Evolutionary conservation across 75 land plant species (phyloP), one percentile per base, ranked within the genome.

Genomic region (Pinus albicaulis): DNA sequence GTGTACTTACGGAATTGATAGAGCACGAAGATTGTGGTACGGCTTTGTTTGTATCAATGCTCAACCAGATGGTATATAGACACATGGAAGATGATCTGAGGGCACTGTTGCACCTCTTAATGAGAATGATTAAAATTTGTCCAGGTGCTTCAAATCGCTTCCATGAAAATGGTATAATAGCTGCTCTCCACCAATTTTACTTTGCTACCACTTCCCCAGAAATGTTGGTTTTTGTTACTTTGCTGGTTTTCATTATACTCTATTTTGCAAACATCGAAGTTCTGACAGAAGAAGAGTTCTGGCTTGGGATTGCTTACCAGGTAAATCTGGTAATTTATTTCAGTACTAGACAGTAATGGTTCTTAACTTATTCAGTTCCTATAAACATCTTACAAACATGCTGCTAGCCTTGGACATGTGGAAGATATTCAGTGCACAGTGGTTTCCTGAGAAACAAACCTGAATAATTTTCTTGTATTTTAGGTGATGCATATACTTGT

Each of bases 241-340:
- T 76, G 69, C 48, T 92, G 28, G 38, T 84, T 55, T 87, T 83
- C 60, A 82, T 73, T 52, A 61, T 89, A 74, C 79, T 92, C 14
- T 53, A 56, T 44, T 79, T 72, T 6, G 89, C 76, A 60, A 79
- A 82, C 13, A 56, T 73, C 70, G 77, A 80, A 71, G 41, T 20
- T 38, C 56, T 85, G 24, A 73, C 76, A 23, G 83, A 88, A 74
- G 83, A 82, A 57, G 89, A 78, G 59, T 78, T 78, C 36, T 94
- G 98, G 98, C 36, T 79, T 75, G 80, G 75, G 23, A 71, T 94
- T 55, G 77, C 84, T 23, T 59, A 73, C 53, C 89, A 92, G 98
- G 98, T 94, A 73, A 44, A 15, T 71, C 56, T 73, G 66, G 34
- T 57, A 22, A 3, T 80, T 23, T 4, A 28, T 76, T 63, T 44